These are phyloP conservation scores for Neoscytalidium dimidiatum DNA, from an alignment of 2,329 filamentous ascomycete genomes.

Conservation along the genomic window DNA sequence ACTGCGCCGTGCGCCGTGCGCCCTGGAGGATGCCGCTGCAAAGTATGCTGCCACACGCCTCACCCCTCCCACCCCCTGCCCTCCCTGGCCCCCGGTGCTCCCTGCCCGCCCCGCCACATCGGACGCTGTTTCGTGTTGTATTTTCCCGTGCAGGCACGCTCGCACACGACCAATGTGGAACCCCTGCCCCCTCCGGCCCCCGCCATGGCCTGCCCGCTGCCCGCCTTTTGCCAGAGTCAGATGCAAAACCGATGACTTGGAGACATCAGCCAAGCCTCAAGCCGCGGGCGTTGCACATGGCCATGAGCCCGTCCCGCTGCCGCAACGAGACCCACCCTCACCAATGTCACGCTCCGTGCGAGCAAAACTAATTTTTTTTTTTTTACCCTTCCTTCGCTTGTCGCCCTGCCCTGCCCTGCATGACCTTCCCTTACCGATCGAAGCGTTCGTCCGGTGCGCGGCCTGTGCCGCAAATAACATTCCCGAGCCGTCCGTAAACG, in stretches of 20 bases:
- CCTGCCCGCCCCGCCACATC: background rate
- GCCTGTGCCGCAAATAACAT: slow-evolving; percentile 4
- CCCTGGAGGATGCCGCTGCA: background rate
- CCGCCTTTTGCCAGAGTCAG: slow-evolving; percentile 12
- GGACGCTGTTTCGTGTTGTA: slow-evolving; percentile 12
- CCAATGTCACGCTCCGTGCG: background rate
- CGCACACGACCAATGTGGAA: background rate
- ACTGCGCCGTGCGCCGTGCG: too few species aligned
- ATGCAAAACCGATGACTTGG: slow-evolving; percentile 10
- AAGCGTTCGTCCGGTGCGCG: background rate
- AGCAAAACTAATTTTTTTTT: slow-evolving; percentile 3
- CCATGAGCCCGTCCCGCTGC: slow-evolving; percentile 8
- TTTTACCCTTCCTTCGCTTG: background rate
- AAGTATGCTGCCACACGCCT: background rate
- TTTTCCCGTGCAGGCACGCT: slow-evolving; percentile 2
- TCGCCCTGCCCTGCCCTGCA: slow-evolving; percentile 4
- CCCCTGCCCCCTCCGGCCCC: slow-evolving; percentile 2
- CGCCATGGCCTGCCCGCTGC: slow-evolving; percentile 10
- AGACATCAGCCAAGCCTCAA: slow-evolving; percentile 14
- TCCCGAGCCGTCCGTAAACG: slow-evolving; percentile 3
- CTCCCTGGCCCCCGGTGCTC: background rate
- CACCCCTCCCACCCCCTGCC: background rate
- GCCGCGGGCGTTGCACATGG: slow-evolving; percentile 16
- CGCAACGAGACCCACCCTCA: slow-evolving; percentile 4
- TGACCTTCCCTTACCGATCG: slow-evolving; percentile 8